phyloP scores from a whole-genome alignment of 2,329 filamentous ascomycete species.

The Beauveria brongniartii region DNA sequence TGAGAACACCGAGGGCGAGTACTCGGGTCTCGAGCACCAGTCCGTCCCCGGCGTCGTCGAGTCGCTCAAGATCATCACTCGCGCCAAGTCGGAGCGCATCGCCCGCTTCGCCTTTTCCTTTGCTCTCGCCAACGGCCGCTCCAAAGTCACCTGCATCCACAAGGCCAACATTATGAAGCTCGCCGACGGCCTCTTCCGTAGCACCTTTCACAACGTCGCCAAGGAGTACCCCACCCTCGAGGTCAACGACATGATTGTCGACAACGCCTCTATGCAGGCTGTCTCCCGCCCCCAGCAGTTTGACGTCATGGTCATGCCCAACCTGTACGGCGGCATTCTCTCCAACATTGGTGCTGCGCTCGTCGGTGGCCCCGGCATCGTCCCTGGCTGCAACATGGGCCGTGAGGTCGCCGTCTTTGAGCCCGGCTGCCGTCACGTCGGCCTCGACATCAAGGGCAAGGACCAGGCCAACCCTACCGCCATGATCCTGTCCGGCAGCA shows the following conservation, averaged over 20 bases:
- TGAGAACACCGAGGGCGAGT: constrained; percentile 99
- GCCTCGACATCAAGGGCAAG: constrained; percentile 99
- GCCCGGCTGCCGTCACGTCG: constrained; percentile 97
- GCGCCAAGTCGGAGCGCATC: constrained; percentile 97
- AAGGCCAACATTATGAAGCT: constrained; percentile 99
- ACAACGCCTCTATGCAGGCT: constrained; percentile 99
- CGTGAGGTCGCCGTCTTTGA: constrained; percentile 97
- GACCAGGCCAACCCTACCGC: constrained; percentile 98
- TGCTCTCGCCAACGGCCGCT: constrained; percentile 94
- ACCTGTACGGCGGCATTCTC: constrained; percentile 96
- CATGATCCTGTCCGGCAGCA: constrained; percentile 87
- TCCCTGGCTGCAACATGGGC: constrained; percentile 99
- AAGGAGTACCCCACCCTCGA: constrained; percentile 94
- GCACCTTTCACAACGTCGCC: constrained; percentile 87
- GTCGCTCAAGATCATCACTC: constrained; percentile 99
- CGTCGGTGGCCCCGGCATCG: constrained; percentile 92
- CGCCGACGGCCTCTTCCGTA: constrained; percentile 96
- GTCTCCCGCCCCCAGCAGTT: constrained; percentile 96
- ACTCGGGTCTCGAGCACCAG: constrained; percentile 98
- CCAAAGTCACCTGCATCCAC: constrained; percentile 99
- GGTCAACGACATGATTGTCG: constrained; percentile 99
- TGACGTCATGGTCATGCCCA: constrained; percentile 99
- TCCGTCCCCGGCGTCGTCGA: constrained; percentile 94
- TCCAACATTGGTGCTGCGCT: constrained; percentile 98
- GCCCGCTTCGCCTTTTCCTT: constrained; percentile 98